phyloP scores from a whole-genome alignment of 148 eudicot species.

The Chenopodium suecicum region DNA sequence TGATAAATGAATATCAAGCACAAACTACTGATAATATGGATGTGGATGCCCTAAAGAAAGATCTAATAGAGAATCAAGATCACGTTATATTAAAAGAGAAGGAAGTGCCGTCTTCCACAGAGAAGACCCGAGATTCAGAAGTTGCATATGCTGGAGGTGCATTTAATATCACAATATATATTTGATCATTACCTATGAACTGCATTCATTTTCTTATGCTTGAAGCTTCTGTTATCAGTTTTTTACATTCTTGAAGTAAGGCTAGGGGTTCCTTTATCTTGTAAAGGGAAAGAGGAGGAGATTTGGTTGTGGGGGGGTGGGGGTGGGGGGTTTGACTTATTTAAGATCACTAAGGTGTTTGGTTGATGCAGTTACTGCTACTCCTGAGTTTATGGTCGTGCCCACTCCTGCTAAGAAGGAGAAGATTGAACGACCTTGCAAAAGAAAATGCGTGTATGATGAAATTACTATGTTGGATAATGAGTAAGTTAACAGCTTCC shows the following conservation, averaged over 20 bases:
- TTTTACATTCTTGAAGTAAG: too few relatives aligned
- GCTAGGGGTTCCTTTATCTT: too few relatives aligned
- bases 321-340: neutral
- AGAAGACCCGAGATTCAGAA: slow-evolving; percentile 40
- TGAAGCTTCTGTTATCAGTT: neutral
- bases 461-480: slow-evolving; percentile 41
- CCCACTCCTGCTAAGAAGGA: slow-evolving; percentile 75
- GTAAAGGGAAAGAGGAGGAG: too few relatives aligned
- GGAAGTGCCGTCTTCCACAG: slow-evolving; percentile 31
- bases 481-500: slow-evolving; percentile 41
- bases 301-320: neutral
- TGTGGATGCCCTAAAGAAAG: slow-evolving; percentile 26
- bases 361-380: slow-evolving; percentile 39
- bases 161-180: slow-evolving; percentile 3
- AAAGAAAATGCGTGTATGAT: slow-evolving; percentile 60
- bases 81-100: slow-evolving; percentile 29
- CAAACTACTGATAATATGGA: slow-evolving; percentile 27
- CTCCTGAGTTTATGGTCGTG: slow-evolving; percentile 43
- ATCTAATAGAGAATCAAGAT: slow-evolving; percentile 28
- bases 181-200: neutral
- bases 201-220: too few relatives aligned
- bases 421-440: slow-evolving; percentile 37
- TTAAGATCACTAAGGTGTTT: slow-evolving; percentile 5
- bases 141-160: slow-evolving; percentile 42
- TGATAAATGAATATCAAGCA: slow-evolving; percentile 28